Base-by-base conservation (phyloP, 768 basidiomycete species). In the Podaxis carcinomalis region DNA sequence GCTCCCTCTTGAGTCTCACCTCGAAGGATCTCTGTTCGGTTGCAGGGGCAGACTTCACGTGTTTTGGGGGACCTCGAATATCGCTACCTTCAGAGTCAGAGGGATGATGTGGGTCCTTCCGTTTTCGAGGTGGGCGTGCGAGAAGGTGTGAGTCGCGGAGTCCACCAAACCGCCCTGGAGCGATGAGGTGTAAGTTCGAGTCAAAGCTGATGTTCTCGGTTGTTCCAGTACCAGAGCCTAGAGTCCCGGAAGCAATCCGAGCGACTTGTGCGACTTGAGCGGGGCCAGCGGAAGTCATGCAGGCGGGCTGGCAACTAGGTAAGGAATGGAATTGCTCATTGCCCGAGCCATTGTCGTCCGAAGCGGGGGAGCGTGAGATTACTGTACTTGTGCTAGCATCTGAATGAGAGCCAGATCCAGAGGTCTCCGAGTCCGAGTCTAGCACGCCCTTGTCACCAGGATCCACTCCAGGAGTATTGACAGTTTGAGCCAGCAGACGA, bases 1-100 rank as follows among this genome's bases (percentile, higher is more conserved):
- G 72, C 56, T 80, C 75, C 47, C 68, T 70, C 47, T 70, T 73
- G 50, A 78, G 67, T 54, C 69, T 76, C 55, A 82, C 66, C 42
- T 80, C 78, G 61, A 80, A 82, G 40, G 80, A 80, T 56, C 73
- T 77, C 28, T 80, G 75, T 63, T 80, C 76, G 36, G 74, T 68
- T 23, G 75, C 77, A 14, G 71, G 69, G 51, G 69, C 51, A n/a
- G 84, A 85, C 59, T 74, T 75, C 32, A 74, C 75, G 61, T 79
- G 75, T 63, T 78, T 78, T 14, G 77, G 63, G 14, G 80, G 73
- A 3, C 78, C 79, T 7, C 65, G 65, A 19, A 83, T 69, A 62
- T 81, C 80, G 58, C 74, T 79, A 67, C 78, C 81, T 10, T 49
- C 37, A 36, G 61, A 61, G 11, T 64, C 65, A 10, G 58, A 54